phyloP scores from a whole-genome alignment of 805 yeast genomes.

The Saccharomycopsis fibuligera region DNA sequence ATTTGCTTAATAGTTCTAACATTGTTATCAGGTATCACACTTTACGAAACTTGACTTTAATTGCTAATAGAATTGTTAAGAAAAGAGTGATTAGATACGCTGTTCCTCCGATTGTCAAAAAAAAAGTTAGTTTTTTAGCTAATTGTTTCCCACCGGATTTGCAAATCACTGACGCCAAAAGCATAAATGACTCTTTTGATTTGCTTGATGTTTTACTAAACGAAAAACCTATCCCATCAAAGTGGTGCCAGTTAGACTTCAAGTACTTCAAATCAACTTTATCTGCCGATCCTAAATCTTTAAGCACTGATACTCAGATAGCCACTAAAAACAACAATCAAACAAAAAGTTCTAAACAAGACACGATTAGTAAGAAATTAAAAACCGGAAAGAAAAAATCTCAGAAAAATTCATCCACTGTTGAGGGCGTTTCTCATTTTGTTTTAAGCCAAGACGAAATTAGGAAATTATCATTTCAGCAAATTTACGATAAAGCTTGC shows the following conservation, averaged over 20 bases:
- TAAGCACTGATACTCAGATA: conserved; percentile 5
- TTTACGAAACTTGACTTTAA: conserved; percentile 10
- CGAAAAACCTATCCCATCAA: conserved; percentile 41
- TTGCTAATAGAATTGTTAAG: background rate
- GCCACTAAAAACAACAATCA: background rate
- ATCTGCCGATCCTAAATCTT: background rate
- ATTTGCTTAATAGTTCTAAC: conserved; percentile 5
- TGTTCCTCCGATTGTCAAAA: conserved; percentile 3
- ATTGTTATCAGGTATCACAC: conserved; percentile 7
- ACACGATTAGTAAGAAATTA: too few species aligned
- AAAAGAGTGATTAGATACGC: background rate
- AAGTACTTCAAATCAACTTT: conserved; percentile 39
- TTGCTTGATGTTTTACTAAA: conserved; percentile 41
- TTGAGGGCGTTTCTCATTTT: conserved; percentile 45
- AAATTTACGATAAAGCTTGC: conserved; percentile 56
- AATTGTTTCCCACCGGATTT: conserved; percentile 34
- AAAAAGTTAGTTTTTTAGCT: conserved; percentile 23
- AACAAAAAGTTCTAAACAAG: conserved; percentile 22
- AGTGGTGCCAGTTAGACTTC: conserved; percentile 50
- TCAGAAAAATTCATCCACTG: conserved; percentile 21
- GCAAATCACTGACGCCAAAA: background rate
- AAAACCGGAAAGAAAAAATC: conserved; percentile 23
- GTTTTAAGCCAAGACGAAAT: conserved; percentile 50
- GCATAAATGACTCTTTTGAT: conserved; percentile 31
- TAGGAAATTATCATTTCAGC: conserved; percentile 47